These are phyloP conservation scores for Phytophthora crassamura DNA, from an alignment of 352 stramenopile genomes.

Conservation along the genomic window DNA sequence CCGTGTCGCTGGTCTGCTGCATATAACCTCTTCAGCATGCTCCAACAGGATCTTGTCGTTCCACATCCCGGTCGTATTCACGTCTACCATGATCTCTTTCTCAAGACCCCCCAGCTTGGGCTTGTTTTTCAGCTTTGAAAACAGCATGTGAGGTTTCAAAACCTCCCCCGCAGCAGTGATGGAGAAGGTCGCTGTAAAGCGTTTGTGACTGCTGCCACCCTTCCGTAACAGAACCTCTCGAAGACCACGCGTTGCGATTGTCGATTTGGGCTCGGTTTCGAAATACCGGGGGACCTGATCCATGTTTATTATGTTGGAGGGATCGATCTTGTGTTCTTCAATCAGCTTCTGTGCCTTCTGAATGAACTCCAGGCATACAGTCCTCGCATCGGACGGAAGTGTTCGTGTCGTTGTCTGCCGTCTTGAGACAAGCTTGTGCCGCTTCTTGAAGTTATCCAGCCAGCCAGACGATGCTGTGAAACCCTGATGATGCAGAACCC, in stretches of 20 bases:
- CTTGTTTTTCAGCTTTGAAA: slow-evolving; percentile 20
- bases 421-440: background rate
- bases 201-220: slow-evolving; percentile 10
- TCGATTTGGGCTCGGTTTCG: slow-evolving; percentile 15
- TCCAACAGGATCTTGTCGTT: background rate
- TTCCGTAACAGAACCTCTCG: slow-evolving; percentile 16
- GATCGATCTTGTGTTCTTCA: slow-evolving; percentile 3
- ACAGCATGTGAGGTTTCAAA: slow-evolving; percentile 5
- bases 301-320: slow-evolving; percentile 8
- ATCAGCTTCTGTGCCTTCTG: slow-evolving; percentile 8
- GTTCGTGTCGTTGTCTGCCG: slow-evolving; percentile 6
- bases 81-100: slow-evolving; percentile 8
- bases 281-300: slow-evolving; percentile 12
- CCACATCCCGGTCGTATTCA: slow-evolving; percentile 23
- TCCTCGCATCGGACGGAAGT: background rate
- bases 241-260: background rate
- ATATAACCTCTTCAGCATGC: slow-evolving; percentile 1
- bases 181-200: slow-evolving; percentile 11
- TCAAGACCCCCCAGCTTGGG: background rate
- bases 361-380: slow-evolving; percentile 7
- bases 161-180: slow-evolving; percentile 10
- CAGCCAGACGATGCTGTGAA: slow-evolving; percentile 5
- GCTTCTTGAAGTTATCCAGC: slow-evolving; percentile 2
- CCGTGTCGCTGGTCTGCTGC: slow-evolving; percentile 2
- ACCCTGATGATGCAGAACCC: background rate